These are phyloP conservation scores for sorghum (Sorghum bicolor) DNA, from an alignment of 176 grass and related monocot species.

Conservation along the genomic window DNA sequence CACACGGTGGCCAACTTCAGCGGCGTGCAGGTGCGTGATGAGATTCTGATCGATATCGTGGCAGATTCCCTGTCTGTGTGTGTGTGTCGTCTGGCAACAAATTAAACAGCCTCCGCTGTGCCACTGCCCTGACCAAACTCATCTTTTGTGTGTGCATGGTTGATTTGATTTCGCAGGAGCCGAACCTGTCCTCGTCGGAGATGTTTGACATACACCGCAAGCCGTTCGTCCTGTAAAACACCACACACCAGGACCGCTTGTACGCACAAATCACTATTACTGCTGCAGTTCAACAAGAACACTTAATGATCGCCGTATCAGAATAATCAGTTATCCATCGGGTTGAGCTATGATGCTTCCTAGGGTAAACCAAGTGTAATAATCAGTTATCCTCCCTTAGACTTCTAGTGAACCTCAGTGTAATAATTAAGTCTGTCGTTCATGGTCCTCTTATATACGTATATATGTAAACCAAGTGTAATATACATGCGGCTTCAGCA, in stretches of 20 bases:
- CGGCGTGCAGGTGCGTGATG: constrained; percentile 49
- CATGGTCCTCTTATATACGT: neutral
- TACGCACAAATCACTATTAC: too few relatives aligned
- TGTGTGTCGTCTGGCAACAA: neutral
- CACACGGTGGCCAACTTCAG: constrained; percentile 55
- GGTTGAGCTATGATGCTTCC: neutral
- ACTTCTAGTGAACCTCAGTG: neutral
- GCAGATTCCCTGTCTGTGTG: neutral
- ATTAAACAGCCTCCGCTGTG: neutral
- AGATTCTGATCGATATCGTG: neutral
- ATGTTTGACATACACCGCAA: constrained; percentile 62
- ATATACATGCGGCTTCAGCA: too few relatives aligned
- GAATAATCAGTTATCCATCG: neutral
- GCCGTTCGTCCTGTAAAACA: constrained; percentile 54
- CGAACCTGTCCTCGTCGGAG: constrained; percentile 58
- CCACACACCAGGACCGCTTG: neutral
- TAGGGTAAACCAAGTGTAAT: too few relatives aligned
- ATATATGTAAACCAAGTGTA: neutral
- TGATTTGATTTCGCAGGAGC: neutral
- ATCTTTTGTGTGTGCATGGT: neutral
- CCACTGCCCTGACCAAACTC: neutral
- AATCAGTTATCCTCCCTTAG: neutral
- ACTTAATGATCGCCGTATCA: neutral
- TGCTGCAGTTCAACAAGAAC: neutral
- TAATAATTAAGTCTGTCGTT: constrained; percentile 22